These are phyloP conservation scores for Sporothrix mexicana DNA, from an alignment of 2,329 filamentous ascomycete genomes.

Conservation along the genomic window DNA sequence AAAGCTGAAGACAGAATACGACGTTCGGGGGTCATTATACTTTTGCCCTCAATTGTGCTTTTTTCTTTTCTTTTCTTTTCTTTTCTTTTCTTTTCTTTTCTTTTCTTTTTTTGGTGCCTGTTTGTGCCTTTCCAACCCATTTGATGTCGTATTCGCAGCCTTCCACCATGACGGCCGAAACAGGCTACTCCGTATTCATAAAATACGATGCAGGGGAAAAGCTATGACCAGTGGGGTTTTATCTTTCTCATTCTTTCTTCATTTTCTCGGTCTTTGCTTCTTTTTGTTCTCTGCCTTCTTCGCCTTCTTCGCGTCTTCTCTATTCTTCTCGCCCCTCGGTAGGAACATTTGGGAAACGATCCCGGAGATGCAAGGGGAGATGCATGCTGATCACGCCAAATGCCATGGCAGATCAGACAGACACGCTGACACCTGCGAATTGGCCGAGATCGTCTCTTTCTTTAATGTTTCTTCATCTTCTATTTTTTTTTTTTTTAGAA, in stretches of 20 bases:
- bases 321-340: too few relatives aligned
- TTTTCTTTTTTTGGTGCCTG: too few relatives aligned
- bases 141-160: neutral
- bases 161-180: conserved; percentile 9
- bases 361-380: conserved; percentile 22
- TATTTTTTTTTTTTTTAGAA: too few relatives aligned
- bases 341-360: neutral
- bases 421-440: neutral
- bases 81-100: too few relatives aligned
- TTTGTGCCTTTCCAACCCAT: too few relatives aligned
- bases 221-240: conserved; percentile 8
- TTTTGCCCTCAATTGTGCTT: too few relatives aligned
- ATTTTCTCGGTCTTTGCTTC: neutral
- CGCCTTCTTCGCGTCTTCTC: neutral
- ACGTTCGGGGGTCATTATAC: neutral
- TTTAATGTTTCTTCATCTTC: too few relatives aligned
- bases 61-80: too few relatives aligned
- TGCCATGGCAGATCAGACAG: conserved; percentile 26
- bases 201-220: conserved; percentile 25
- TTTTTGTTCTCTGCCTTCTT: neutral
- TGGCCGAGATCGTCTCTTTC: too few relatives aligned
- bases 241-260: neutral
- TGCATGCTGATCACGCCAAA: conserved; percentile 24
- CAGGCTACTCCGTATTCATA: conserved; percentile 18
- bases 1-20: neutral